Conservation (phyloP, 163 green algal species). For the Prototheca wickerhamii region DNA sequence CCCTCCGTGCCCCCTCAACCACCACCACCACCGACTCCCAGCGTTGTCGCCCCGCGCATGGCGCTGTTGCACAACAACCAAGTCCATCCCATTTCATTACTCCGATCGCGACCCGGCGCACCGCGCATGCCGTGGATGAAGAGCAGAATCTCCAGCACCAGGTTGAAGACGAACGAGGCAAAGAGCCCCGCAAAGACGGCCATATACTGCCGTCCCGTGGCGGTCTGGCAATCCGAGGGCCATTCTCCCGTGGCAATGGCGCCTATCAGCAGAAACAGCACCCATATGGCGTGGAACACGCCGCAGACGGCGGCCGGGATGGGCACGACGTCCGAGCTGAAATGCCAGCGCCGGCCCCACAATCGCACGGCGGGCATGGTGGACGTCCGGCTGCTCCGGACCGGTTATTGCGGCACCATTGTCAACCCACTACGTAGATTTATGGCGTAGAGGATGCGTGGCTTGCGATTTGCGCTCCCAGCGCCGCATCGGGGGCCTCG, state of each 20-base stretch:
- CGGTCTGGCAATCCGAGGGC: constrained; percentile 8
- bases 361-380: constrained; percentile 17
- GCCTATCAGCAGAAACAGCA: constrained; percentile 10
- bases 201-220: constrained; percentile 6
- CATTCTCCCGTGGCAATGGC: constrained; percentile 1
- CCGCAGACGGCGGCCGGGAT: constrained; percentile 10
- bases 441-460: too few relatives aligned
- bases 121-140: not conserved
- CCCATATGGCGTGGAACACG: constrained; percentile 14
- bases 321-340: constrained; percentile 20
- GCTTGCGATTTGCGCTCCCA: too few relatives aligned
- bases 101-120: not conserved
- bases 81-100: too few relatives aligned
- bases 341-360: constrained; percentile 31
- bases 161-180: constrained; percentile 3
- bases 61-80: too few relatives aligned
- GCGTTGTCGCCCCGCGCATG: too few relatives aligned
- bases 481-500: too few relatives aligned
- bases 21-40: too few relatives aligned
- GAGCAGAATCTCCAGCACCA: constrained; percentile 18
- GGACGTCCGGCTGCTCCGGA: not conserved
- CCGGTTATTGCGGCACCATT: not conserved
- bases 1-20: too few relatives aligned
- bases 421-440: too few relatives aligned
- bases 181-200: constrained; percentile 8